These are phyloP conservation scores for Penicillium sp. DNA, from an alignment of 2,329 filamentous ascomycete species.

Conservation along the genomic window DNA sequence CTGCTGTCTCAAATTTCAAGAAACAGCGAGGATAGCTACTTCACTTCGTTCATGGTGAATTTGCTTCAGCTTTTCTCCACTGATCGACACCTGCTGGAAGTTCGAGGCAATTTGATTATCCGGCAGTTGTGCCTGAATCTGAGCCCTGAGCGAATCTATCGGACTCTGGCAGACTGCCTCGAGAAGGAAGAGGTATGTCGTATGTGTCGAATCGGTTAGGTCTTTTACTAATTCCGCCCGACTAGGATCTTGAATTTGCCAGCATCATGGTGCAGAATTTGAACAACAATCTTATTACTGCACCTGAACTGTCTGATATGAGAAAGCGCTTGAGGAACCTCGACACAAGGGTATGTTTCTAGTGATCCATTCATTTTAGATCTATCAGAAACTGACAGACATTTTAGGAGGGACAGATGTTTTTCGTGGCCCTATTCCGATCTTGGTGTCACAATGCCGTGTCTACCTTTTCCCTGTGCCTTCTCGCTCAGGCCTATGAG, in stretches of 20 bases:
- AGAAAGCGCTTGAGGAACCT: conserved; percentile 88
- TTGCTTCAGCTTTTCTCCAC: conserved; percentile 94
- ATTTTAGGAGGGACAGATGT: conserved; percentile 82
- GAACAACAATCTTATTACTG: conserved; percentile 98
- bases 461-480: conserved; percentile 92
- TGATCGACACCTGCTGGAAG: conserved; percentile 87
- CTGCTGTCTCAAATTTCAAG: conserved; percentile 93
- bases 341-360: conserved; percentile 72
- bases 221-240: background rate
- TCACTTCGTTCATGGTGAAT: conserved; percentile 97
- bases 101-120: conserved; percentile 93
- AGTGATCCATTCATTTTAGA: background rate
- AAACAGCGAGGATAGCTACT: conserved; percentile 97
- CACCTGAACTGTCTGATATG: conserved; percentile 88
- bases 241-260: conserved; percentile 87
- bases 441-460: conserved; percentile 99
- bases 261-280: conserved; percentile 99
- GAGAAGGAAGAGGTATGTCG: conserved; percentile 81
- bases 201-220: background rate
- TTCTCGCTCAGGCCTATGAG: conserved; percentile 96
- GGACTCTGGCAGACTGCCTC: conserved; percentile 92
- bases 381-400: conserved; percentile 26
- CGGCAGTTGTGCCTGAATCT: conserved; percentile 91
- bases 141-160: conserved; percentile 92
- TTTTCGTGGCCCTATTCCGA: conserved; percentile 92